Conservation (phyloP, 495 filamentous ascomycete species). For the Penicillium nucicola region DNA sequence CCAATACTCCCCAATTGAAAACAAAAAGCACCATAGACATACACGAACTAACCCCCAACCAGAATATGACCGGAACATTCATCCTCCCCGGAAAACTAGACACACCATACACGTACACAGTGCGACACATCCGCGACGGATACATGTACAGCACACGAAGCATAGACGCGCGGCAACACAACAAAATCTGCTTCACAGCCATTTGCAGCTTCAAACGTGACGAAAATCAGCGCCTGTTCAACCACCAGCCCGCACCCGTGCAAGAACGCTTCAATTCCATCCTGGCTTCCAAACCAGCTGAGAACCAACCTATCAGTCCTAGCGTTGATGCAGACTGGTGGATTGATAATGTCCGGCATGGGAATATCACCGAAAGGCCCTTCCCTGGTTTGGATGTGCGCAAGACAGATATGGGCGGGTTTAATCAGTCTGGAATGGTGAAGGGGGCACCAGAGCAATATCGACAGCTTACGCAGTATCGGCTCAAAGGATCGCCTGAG, state of each 20-base stretch:
- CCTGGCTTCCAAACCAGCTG: constrained; percentile 36
- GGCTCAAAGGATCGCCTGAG: constrained; percentile 42
- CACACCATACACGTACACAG: constrained; percentile 59
- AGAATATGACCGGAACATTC: constrained; percentile 70
- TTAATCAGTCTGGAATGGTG: constrained; percentile 48
- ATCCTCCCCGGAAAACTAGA: constrained; percentile 50
- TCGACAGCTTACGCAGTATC: constrained; percentile 59
- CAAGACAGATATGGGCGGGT: constrained; percentile 60
- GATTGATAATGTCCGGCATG: constrained; percentile 22
- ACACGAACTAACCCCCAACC: constrained; percentile 10
- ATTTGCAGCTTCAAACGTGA: constrained; percentile 60
- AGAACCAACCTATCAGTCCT: constrained; percentile 36
- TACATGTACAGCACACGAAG: constrained; percentile 55
- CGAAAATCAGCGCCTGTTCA: constrained; percentile 29
- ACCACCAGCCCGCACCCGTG: constrained; percentile 38
- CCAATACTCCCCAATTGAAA: no score
- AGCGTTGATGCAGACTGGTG: constrained; percentile 49
- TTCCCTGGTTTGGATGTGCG: constrained; percentile 61
- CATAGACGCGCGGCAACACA: constrained; percentile 49
- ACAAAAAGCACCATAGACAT: no score
- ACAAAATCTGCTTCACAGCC: constrained; percentile 56
- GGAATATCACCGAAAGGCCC: constrained; percentile 26
- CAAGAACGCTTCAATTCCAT: constrained; percentile 36
- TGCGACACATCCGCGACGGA: constrained; percentile 52
- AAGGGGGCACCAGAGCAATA: constrained; percentile 46